These are phyloP conservation scores for Alliaria petiolata DNA, from an alignment of 345 rosid species.

Conservation along the genomic window DNA sequence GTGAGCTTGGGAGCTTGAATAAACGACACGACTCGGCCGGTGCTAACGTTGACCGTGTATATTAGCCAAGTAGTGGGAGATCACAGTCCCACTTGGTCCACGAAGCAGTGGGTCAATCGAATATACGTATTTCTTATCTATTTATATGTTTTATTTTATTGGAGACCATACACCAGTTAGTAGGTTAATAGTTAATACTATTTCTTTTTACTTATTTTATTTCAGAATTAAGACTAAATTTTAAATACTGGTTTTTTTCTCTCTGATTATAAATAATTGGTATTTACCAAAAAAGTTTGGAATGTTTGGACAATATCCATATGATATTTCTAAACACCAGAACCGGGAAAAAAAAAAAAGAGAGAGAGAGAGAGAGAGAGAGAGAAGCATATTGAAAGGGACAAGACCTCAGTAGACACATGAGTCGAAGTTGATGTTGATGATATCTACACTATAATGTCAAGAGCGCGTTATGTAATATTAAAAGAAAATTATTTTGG, in stretches of 20 bases:
- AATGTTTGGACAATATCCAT: conserved; percentile 5
- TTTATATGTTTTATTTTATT: no score
- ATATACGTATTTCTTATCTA: no score
- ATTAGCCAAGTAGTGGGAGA: conserved; percentile 13
- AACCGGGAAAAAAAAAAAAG: neutral
- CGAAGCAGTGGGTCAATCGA: neutral
- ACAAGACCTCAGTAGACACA: conserved; percentile 14
- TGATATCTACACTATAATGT: neutral
- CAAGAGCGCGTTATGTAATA: neutral
- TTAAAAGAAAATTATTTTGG: neutral
- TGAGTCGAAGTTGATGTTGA: conserved; percentile 5
- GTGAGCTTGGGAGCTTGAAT: neutral
- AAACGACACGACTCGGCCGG: conserved; percentile 1
- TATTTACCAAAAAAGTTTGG: conserved; percentile 8
- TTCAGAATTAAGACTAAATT: neutral
- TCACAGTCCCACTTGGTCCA: conserved; percentile 3
- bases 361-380: neutral
- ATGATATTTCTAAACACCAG: neutral
- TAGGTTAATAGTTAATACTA: neutral
- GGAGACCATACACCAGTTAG: neutral
- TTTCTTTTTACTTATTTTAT: neutral
- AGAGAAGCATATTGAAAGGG: conserved; percentile 7
- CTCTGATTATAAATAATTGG: conserved; percentile 2
- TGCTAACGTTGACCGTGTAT: neutral
- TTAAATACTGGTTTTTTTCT: neutral